phyloP scores from a whole-genome alignment of 768 basidiomycete genomes.

The Lactarius evosmus region DNA sequence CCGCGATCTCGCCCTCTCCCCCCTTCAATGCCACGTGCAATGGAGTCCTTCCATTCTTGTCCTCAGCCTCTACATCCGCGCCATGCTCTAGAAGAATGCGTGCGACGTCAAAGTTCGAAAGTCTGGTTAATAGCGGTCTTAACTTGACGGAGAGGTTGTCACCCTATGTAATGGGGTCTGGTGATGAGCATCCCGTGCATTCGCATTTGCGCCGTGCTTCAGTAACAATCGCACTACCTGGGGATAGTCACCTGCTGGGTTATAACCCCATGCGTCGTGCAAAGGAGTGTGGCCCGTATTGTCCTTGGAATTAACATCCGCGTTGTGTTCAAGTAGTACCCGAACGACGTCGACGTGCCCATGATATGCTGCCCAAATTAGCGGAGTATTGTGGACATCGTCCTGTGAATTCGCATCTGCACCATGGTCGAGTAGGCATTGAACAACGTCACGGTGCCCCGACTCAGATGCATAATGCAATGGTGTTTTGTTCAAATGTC shows the following conservation, averaged over 20 bases:
- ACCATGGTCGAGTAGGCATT: not conserved
- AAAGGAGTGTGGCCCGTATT: not conserved
- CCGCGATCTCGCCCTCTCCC: not conserved
- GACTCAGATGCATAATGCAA: not conserved
- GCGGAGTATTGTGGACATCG: not conserved
- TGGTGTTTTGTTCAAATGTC: not conserved
- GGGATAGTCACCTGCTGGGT: not conserved
- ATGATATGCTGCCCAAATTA: not conserved
- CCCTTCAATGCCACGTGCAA: not conserved
- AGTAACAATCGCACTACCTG: not conserved
- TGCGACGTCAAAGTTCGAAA: too few species aligned
- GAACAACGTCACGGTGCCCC: not conserved
- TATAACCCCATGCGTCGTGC: not conserved
- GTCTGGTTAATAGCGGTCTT: too few species aligned
- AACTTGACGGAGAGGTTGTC: too few species aligned
- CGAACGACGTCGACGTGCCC: not conserved
- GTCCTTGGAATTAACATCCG: not conserved
- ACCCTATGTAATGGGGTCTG: too few species aligned
- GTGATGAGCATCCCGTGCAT: too few species aligned
- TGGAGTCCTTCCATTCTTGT: not conserved
- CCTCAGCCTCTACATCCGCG: not conserved
- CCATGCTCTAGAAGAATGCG: not conserved
- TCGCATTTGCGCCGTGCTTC: too few species aligned
- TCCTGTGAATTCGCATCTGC: not conserved
- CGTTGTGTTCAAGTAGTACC: not conserved